A percentile compares a stretch with the other conserved stretches of the same genome.
These are phyloP conservation scores for Beauveria sp. DNA, from an alignment of 2,329 filamentous ascomycete genomes.

Conservation along the genomic window DNA sequence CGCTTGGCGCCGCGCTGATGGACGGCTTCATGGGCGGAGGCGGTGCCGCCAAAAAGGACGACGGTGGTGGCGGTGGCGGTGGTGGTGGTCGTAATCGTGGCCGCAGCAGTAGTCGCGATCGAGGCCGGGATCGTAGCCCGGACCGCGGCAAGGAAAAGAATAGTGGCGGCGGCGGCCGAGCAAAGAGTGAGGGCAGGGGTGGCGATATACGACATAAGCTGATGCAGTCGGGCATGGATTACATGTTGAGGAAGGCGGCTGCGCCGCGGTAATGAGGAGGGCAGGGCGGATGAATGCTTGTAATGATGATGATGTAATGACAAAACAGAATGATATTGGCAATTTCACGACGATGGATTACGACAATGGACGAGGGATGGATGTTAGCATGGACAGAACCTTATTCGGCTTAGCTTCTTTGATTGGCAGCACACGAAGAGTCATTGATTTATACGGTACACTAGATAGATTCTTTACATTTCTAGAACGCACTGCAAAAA, in stretches of 20 bases:
- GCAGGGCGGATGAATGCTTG: slow-evolving; percentile 30
- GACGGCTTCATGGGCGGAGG: slow-evolving; percentile 34
- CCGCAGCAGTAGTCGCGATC: neutral
- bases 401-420: neutral
- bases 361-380: neutral
- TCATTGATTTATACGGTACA: neutral
- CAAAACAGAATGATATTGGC: neutral
- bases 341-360: neutral
- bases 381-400: neutral
- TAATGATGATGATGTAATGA: slow-evolving; percentile 18
- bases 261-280: slow-evolving; percentile 22
- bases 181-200: slow-evolving; percentile 3
- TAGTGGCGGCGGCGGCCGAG: neutral
- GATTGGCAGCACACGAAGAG: neutral
- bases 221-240: slow-evolving; percentile 19
- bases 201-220: slow-evolving; percentile 18
- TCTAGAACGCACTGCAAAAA: neutral
- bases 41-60: slow-evolving; percentile 20
- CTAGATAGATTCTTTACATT: neutral
- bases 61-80: neutral
- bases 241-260: slow-evolving; percentile 16
- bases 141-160: neutral
- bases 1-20: slow-evolving; percentile 39
- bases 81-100: neutral
- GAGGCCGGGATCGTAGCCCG: neutral